These are phyloP conservation scores for Jasminum sambac DNA, from an alignment of 257 asterid genomes.

Conservation along the genomic window DNA sequence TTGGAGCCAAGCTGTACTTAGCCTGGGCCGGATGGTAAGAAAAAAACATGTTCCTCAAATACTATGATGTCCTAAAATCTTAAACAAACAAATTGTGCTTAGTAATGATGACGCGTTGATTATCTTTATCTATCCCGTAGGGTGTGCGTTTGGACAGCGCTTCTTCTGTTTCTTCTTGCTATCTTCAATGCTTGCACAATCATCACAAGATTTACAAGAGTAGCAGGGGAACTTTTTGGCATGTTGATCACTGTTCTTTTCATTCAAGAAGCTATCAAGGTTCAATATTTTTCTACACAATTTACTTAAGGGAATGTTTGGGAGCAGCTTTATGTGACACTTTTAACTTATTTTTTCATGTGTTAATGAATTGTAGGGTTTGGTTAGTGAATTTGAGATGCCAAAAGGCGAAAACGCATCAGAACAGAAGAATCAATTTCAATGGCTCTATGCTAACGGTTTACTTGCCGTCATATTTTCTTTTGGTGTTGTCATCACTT, in stretches of 20 bases:
- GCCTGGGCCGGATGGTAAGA: conserved; percentile 94
- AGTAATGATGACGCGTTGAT: background rate
- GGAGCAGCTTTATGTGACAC: background rate
- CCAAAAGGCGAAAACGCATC: conserved; percentile 46
- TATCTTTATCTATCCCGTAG: conserved; percentile 29
- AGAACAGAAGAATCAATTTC: conserved; percentile 33
- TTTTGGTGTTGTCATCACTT: conserved; percentile 50
- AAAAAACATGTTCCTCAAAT: conserved; percentile 12
- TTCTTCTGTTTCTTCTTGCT: conserved; percentile 55
- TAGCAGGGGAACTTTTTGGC: conserved; percentile 93
- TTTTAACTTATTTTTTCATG: background rate
- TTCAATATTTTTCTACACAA: conserved; percentile 15
- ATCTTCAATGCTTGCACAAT: conserved; percentile 52
- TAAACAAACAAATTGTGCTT: background rate
- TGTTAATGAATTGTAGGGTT: conserved; percentile 38
- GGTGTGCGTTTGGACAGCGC: conserved; percentile 67
- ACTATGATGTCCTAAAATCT: background rate
- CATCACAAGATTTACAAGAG: conserved; percentile 70
- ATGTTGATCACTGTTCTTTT: conserved; percentile 86
- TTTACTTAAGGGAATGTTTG: background rate
- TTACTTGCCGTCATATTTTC: conserved; percentile 47
- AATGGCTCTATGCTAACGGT: conserved; percentile 56
- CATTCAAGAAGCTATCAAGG: conserved; percentile 90
- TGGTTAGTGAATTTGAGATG: conserved; percentile 44
- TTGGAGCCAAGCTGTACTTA: conserved; percentile 65